phyloP scores from a whole-genome alignment of 768 basidiomycete genomes.

The Suillus luteus region DNA sequence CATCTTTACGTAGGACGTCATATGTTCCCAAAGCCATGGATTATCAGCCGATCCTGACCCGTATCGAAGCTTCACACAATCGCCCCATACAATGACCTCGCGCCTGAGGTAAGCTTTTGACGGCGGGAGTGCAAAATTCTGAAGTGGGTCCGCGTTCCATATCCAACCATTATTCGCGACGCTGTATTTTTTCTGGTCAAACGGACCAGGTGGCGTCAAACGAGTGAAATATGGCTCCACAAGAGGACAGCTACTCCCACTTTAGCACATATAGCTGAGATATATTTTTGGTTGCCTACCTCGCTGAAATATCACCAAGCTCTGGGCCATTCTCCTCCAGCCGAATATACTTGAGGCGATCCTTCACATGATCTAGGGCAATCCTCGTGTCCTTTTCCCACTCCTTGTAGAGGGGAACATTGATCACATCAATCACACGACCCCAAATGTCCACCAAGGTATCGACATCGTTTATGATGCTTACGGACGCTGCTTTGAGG shows the following conservation, averaged over 20 bases:
- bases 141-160: slow-evolving; percentile 92
- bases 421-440: slow-evolving; percentile 80
- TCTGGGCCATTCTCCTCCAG: slow-evolving; percentile 84
- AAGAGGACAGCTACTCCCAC: slow-evolving; percentile 64
- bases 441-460: slow-evolving; percentile 73
- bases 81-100: slow-evolving; percentile 96
- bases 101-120: slow-evolving; percentile 96
- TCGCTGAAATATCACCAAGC: slow-evolving; percentile 72
- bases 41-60: slow-evolving; percentile 78
- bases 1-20: slow-evolving; percentile 78
- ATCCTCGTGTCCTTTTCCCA: slow-evolving; percentile 82
- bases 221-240: slow-evolving; percentile 95
- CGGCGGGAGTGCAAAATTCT: slow-evolving; percentile 89
- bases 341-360: slow-evolving; percentile 77
- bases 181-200: slow-evolving; percentile 59
- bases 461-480: slow-evolving; percentile 46
- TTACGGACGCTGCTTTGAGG: slow-evolving; percentile 64
- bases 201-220: slow-evolving; percentile 55
- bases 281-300: slow-evolving; percentile 15
- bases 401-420: slow-evolving; percentile 84
- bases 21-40: slow-evolving; percentile 94
- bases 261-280: slow-evolving; percentile 13
- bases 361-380: slow-evolving; percentile 73
- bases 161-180: slow-evolving; percentile 99
- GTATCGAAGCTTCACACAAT: slow-evolving; percentile 98